These are phyloP conservation scores for Linnemannia zychae DNA, from an alignment of 192 early-diverging fungal species.

Conservation along the genomic window DNA sequence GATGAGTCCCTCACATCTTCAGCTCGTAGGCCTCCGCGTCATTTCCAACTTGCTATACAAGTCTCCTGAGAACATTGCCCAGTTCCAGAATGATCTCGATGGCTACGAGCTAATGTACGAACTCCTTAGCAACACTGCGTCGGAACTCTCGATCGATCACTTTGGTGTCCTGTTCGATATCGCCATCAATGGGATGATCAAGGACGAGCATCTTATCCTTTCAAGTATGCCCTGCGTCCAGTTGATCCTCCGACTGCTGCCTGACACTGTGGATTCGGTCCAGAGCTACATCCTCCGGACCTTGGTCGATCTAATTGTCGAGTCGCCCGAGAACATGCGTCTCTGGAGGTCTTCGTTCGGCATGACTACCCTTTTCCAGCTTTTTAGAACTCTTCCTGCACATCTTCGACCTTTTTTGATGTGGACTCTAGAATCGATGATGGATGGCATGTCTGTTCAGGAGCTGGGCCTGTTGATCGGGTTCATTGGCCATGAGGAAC, in stretches of 20 bases:
- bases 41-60: slow-evolving; percentile 60
- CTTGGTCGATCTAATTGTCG: slow-evolving; percentile 56
- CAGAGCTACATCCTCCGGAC: slow-evolving; percentile 56
- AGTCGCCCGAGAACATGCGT: slow-evolving; percentile 53
- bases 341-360: slow-evolving; percentile 49
- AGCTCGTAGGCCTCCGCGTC: slow-evolving; percentile 55
- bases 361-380: slow-evolving; percentile 50
- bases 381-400: slow-evolving; percentile 43
- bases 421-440: slow-evolving; percentile 58
- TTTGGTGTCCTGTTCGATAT: slow-evolving; percentile 58
- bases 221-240: slow-evolving; percentile 49
- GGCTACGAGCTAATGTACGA: slow-evolving; percentile 54
- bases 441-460: slow-evolving; percentile 55
- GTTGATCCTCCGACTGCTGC: slow-evolving; percentile 47
- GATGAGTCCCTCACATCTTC: slow-evolving; percentile 48
- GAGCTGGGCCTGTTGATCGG: slow-evolving; percentile 53
- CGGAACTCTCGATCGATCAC: slow-evolving; percentile 44
- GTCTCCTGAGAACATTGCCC: slow-evolving; percentile 52
- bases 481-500: slow-evolving; percentile 50
- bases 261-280: slow-evolving; percentile 37
- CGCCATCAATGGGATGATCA: slow-evolving; percentile 56
- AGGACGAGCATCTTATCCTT: slow-evolving; percentile 56
- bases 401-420: slow-evolving; percentile 57
- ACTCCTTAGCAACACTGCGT: slow-evolving; percentile 32
- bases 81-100: slow-evolving; percentile 55